Base-by-base conservation (phyloP, 768 basidiomycete species). In the Russula ochroleuca region DNA sequence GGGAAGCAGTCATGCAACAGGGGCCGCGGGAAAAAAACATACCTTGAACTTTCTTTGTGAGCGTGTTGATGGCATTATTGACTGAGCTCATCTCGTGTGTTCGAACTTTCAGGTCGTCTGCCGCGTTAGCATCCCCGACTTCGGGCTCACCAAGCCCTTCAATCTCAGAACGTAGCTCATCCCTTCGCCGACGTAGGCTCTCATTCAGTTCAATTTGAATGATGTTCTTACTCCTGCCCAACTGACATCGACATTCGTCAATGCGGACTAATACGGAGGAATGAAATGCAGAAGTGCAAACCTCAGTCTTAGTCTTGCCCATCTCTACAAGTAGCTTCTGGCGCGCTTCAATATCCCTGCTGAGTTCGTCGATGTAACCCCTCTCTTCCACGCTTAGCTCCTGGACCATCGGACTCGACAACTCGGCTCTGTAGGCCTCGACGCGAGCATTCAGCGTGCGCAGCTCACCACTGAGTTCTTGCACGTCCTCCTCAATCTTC, bases 191-290 rank as follows among this genome's bases (percentile, higher is more conserved):
- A 23, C 86, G 81, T 15, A 98, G 79, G 68, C 87, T 87, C 73
- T 99, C 97, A 67, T 90, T 92, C 52, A 98, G 80, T 73, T 98
- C 96, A 59, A 97, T 95, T 72, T 97, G 94, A 33, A 97, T 75
- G 5, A 87, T 75, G 70, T 88, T 91, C 76, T 92, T 94, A 67
- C 80, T 80, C 14, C 85, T 82, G 45, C 90, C 86, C 67, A 93
- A 74, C 88, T 92, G 68, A 25, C 8, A 41, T 40, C 25, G n/a
- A 31, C 48, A 35, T 61, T 57, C 31, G 52, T 68, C 38, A 61
- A 57, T 40, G 25, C 11, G n/a, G 43, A 47, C 37, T 28, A 17
- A 37, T 21, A 51, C 17, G 14, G 41, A 55, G 52, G 51, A 57
- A 25, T 13, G 56, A 19, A 5, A 43, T 9, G 72, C 85, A 40